Conservation (phyloP, 495 filamentous ascomycete species). For the Venustampulla echinocandica region DNA sequence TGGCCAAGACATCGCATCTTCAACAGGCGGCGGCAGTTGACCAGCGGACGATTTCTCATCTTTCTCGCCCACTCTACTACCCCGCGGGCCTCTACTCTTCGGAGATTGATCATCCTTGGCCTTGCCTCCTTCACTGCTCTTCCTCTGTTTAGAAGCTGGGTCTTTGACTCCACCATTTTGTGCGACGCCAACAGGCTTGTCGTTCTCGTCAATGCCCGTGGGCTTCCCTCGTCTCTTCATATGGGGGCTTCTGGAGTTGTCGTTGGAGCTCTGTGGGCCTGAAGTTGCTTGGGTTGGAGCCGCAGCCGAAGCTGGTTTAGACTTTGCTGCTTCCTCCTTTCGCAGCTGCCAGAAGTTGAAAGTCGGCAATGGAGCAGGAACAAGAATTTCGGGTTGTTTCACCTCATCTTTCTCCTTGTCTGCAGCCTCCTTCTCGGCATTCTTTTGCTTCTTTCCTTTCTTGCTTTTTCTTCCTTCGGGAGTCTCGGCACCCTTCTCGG, state of each 20-base stretch:
- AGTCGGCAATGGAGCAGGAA: slow-evolving; percentile 68
- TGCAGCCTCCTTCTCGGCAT: slow-evolving; percentile 19
- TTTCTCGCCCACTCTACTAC: slow-evolving; percentile 39
- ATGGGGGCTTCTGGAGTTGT: slow-evolving; percentile 10
- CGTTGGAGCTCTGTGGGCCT: not conserved
- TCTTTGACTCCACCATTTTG: slow-evolving; percentile 15
- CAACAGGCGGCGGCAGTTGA: slow-evolving; percentile 50
- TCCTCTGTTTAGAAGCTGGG: slow-evolving; percentile 28
- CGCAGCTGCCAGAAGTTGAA: slow-evolving; percentile 84
- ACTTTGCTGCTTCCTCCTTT: slow-evolving; percentile 59
- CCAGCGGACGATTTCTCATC: slow-evolving; percentile 33
- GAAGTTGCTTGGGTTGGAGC: slow-evolving; percentile 1
- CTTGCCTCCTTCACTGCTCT: slow-evolving; percentile 40
- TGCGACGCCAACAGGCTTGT: slow-evolving; percentile 16
- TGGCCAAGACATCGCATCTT: slow-evolving; percentile 76
- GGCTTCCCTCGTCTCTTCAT: slow-evolving; percentile 26
- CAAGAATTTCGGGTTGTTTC: slow-evolving; percentile 49
- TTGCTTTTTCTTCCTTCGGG: slow-evolving; percentile 39
- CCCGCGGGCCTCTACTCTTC: slow-evolving; percentile 37
- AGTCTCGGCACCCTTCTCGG: slow-evolving; percentile 24
- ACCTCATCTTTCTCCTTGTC: slow-evolving; percentile 36
- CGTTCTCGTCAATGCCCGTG: slow-evolving; percentile 14
- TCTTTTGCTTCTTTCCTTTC: slow-evolving; percentile 34
- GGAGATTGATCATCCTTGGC: slow-evolving; percentile 29
- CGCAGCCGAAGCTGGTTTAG: slow-evolving; percentile 22